A percentile compares a stretch with the other conserved stretches of the same genome.
Conservation (phyloP, 306 rosid species). For the Vigna unguiculata region DNA sequence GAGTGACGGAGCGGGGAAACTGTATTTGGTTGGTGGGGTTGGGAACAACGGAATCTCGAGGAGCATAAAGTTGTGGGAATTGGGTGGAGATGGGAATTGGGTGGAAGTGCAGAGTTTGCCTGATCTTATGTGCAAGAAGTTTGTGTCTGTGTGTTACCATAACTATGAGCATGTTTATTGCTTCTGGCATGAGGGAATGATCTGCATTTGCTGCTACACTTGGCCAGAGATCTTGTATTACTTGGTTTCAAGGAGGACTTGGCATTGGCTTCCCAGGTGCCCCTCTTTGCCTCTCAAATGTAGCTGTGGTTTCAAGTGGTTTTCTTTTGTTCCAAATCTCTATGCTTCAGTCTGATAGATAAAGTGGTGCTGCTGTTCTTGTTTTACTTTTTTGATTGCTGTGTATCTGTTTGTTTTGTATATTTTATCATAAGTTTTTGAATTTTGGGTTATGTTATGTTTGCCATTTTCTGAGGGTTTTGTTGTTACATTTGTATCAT, state of each 20-base stretch:
- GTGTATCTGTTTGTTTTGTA: background rate
- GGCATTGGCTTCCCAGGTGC: slow-evolving; percentile 96
- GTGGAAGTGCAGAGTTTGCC: slow-evolving; percentile 72
- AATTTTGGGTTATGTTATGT: background rate
- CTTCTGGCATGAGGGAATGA: slow-evolving; percentile 88
- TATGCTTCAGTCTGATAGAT: slow-evolving; percentile 55
- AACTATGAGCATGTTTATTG: slow-evolving; percentile 92
- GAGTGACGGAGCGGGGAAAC: slow-evolving; percentile 53
- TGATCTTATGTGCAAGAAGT: slow-evolving; percentile 73
- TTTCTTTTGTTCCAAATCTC: slow-evolving; percentile 77
- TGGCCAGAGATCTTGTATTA: slow-evolving; percentile 96
- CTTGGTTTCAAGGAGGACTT: slow-evolving; percentile 70
- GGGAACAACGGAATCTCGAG: slow-evolving; percentile 86
- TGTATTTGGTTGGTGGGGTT: slow-evolving; percentile 80
- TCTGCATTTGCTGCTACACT: slow-evolving; percentile 85
- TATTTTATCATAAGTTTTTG: slow-evolving; percentile 22
- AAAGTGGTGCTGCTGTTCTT: background rate
- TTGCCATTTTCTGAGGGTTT: background rate
- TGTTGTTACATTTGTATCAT: background rate
- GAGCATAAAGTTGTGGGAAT: slow-evolving; percentile 76
- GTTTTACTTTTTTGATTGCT: slow-evolving; percentile 13
- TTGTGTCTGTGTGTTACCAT: slow-evolving; percentile 85
- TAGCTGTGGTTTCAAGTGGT: slow-evolving; percentile 91
- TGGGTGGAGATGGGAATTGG: slow-evolving; percentile 61
- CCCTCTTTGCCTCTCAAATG: slow-evolving; percentile 79